Evolutionary conservation across 2,329 filamentous ascomycete species (phyloP), one percentile per base, ranked within the genome.

Genomic region (Aspergillus chevalieri): DNA sequence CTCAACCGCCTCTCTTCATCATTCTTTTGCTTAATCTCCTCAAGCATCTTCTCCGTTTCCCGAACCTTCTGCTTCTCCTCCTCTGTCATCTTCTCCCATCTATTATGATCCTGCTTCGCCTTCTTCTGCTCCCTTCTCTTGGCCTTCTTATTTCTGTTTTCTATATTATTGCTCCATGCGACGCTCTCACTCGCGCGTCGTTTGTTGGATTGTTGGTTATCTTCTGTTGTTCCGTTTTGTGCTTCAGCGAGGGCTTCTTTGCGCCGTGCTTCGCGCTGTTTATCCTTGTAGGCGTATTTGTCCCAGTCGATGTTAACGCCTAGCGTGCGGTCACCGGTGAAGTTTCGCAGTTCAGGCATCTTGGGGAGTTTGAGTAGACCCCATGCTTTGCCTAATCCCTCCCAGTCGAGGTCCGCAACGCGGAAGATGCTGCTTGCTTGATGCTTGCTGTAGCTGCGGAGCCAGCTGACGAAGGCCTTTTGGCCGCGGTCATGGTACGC

Each of bases 341-440:
- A 92, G 0, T 76, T 80, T 60, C 84, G 86, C 47, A 89, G 73
- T 68, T 98, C 93, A 0, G 93, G 92, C 93, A 98, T 98, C 65
- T 87, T 89, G 3, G 93, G 93, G 55, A 97, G 78, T 46, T 84
- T 84, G 2, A 96, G 76, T 1, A 98, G 76, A 1, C 89, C 93
- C 89, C 92, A 98, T 0, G 86, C 87, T 47, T 82, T 77, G 1
- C 84, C 92, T 1, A 93, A 77, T 47, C 90, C 86, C 4, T 79
- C 73, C 93, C 93, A 98, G 66, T 95, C 85, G 14, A 96, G 77
- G 61, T 94, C 89, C 3, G 78, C 68, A 2, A 89, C 75, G 9
- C 87, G 83, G 75, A 98, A 98, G 57, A 98, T 97, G 62, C 89
- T 94, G 52, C 83, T 85, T 1, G 92, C 90, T 57, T 91, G 84